Evolutionary conservation across 2,329 filamentous ascomycete species (phyloP).

Genomic region (Tolypocladium sp.): DNA sequence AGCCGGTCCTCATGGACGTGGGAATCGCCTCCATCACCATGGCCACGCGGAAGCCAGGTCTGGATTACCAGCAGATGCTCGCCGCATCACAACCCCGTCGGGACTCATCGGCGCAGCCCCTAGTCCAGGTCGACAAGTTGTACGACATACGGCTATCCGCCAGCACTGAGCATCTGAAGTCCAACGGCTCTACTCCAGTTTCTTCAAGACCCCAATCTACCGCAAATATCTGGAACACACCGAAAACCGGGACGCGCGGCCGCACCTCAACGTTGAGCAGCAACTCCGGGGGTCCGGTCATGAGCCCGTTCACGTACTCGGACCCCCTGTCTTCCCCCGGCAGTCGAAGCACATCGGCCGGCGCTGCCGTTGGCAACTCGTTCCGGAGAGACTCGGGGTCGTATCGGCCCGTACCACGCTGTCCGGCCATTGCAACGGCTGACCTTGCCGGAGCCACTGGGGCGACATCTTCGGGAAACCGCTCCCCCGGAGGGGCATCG

Average conservation of each 20-base stretch:
- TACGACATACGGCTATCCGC: constrained; percentile 71
- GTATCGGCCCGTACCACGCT: constrained; percentile 13
- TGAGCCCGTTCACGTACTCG: constrained; percentile 27
- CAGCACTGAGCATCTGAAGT: constrained; percentile 63
- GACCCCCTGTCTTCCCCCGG: constrained; percentile 30
- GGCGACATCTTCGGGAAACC: constrained; percentile 10
- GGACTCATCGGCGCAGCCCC: constrained; percentile 12
- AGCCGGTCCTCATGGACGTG: constrained; percentile 85
- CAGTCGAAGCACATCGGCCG: constrained; percentile 36
- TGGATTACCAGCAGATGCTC: constrained; percentile 26
- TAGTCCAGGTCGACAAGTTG: constrained; percentile 44
- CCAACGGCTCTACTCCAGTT: constrained; percentile 24
- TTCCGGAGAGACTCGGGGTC: constrained; percentile 20
- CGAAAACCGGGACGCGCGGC: constrained; percentile 17
- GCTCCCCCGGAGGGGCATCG: constrained; percentile 10
- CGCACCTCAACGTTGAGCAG: constrained; percentile 21
- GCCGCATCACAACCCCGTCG: constrained; percentile 13
- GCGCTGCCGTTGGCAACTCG: constrained; percentile 19
- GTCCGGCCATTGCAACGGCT: constrained; percentile 6
- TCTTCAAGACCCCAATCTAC: constrained; percentile 23
- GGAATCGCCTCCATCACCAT: constrained; percentile 86
- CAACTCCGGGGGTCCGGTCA: constrained; percentile 11
- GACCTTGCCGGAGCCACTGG: constrained; percentile 6
- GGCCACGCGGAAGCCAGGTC: constrained; percentile 55
- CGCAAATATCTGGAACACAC: constrained; percentile 18